Evolutionary conservation across 2,329 filamentous ascomycete genomes (phyloP), one percentile per base, ranked within the genome.

Genomic region (Fusarium gaditjirri): DNA sequence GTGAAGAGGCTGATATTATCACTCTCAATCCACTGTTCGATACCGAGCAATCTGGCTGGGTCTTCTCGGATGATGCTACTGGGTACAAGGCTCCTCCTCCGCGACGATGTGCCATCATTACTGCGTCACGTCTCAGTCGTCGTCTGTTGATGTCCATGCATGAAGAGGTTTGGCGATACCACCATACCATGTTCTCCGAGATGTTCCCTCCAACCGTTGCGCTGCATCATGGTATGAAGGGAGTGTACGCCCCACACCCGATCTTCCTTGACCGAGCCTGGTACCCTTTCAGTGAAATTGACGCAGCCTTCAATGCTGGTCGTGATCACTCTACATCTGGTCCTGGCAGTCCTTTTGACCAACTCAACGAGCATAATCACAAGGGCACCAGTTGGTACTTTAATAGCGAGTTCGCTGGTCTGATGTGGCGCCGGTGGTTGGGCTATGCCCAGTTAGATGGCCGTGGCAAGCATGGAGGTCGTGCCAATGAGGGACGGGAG

Each of bases 351-450:
- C 87, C 93, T 11, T 94, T 92, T 74, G 90, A 91, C 62, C 76
- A 86, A 25, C 86, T 88, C 72, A 90, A 94, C 58, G 94, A 97
- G 81, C 93, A 94, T 80, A 95, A 95, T 80, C 94, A 95, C 83
- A 89, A 89, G 75, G 93, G 94, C 19, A 91, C 91, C 46, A 94
- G 88, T 47, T 97, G 93, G 93, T 97, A 95, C 81, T 97, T 94
- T 81, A 92, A 94, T 75, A 91, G 91, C 27, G 88, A 91, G 54
- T 97, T 96, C 77, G 90, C 93, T 2, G 88, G 91, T 8, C 88
- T 92, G n/a, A 78, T 97, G 73, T 97, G 94, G 89, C 87, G 92
- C 55, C 86, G 93, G 47, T 97, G 94, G 94, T 82, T 96, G 49
- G 88, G 88, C 2, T 89, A 87, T 72, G 81, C 86, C 21, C 86